A percentile compares a stretch with the other conserved stretches of the same genome.
Evolutionary conservation across 176 grass and related monocot species (phyloP).

Genomic region (Urochloa ruziziensis): DNA sequence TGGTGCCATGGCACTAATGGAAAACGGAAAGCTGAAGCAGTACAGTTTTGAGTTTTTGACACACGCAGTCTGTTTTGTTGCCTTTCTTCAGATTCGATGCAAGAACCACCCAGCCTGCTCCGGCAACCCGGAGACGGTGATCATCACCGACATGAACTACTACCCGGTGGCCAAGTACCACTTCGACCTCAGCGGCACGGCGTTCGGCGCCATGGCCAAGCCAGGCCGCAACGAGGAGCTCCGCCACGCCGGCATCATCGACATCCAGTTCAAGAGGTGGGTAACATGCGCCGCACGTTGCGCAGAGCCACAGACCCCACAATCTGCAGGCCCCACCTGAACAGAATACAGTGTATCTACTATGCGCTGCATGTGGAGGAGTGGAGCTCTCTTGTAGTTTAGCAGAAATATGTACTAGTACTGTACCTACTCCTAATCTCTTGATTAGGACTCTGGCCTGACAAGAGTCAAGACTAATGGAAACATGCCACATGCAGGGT

Average conservation of each 20-base stretch:
- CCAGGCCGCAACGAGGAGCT: conserved; percentile 45
- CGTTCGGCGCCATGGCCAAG: conserved; percentile 57
- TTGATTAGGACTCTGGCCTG: not conserved
- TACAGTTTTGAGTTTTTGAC: not conserved
- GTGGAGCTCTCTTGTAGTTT: not conserved
- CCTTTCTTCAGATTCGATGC: conserved; percentile 40
- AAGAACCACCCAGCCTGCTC: conserved; percentile 36
- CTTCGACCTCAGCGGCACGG: conserved; percentile 66
- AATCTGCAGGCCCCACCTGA: not conserved
- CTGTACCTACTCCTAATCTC: not conserved
- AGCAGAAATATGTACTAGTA: not conserved
- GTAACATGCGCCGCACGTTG: not conserved
- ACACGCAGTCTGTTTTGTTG: not conserved
- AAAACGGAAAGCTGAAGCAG: not conserved
- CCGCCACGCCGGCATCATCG: conserved; percentile 59
- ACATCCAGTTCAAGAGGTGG: conserved; percentile 56
- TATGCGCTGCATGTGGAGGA: not conserved
- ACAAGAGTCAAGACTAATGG: not conserved
- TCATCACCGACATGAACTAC: conserved; percentile 73
- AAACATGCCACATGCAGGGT: conserved; percentile 39
- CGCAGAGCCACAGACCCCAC: not conserved
- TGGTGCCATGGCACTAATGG: not conserved
- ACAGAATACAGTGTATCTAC: not conserved
- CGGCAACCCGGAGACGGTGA: conserved; percentile 55
- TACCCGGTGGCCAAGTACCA: conserved; percentile 45